phyloP scores from a whole-genome alignment of 495 filamentous ascomycete genomes.

The Thermochaetoides thermophila region DNA sequence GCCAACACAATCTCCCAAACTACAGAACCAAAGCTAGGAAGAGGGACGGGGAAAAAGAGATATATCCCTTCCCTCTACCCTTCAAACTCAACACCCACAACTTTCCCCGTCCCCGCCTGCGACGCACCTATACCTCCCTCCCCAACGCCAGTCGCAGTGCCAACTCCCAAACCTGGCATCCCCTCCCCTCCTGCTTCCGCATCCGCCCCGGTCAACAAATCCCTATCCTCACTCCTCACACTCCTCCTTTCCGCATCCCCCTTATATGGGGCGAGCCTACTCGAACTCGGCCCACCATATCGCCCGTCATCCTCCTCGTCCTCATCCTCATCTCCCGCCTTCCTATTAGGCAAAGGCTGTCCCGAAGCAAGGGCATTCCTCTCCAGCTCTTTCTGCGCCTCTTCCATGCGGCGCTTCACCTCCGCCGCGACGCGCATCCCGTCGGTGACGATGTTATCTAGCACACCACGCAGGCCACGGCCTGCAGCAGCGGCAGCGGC shows the following conservation, averaged over 20 bases:
- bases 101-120: constrained; percentile 13
- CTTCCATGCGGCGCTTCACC: constrained; percentile 82
- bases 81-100: constrained; percentile 25
- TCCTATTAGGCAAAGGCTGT: constrained; percentile 27
- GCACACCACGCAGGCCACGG: constrained; percentile 74
- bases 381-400: constrained; percentile 74
- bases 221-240: constrained; percentile 57
- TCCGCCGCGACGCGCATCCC: constrained; percentile 90
- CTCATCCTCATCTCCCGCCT: constrained; percentile 46
- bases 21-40: too few relatives aligned
- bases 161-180: constrained; percentile 1
- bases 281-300: not conserved
- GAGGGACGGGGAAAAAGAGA: too few relatives aligned
- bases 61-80: constrained; percentile 8
- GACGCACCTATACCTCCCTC: constrained; percentile 2
- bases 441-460: constrained; percentile 94
- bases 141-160: constrained; percentile 11
- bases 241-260: constrained; percentile 39
- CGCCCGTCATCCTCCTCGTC: constrained; percentile 52
- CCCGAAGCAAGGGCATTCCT: constrained; percentile 46
- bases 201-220: constrained; percentile 67
- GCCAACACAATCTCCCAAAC: too few relatives aligned
- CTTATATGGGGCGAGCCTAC: constrained; percentile 14
- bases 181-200: constrained; percentile 39
- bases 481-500: constrained; percentile 32